A percentile compares a stretch with the other conserved stretches of the same genome.
Evolutionary conservation across 2,329 filamentous ascomycete species (phyloP).

Genomic region (Sporothrix sp.): DNA sequence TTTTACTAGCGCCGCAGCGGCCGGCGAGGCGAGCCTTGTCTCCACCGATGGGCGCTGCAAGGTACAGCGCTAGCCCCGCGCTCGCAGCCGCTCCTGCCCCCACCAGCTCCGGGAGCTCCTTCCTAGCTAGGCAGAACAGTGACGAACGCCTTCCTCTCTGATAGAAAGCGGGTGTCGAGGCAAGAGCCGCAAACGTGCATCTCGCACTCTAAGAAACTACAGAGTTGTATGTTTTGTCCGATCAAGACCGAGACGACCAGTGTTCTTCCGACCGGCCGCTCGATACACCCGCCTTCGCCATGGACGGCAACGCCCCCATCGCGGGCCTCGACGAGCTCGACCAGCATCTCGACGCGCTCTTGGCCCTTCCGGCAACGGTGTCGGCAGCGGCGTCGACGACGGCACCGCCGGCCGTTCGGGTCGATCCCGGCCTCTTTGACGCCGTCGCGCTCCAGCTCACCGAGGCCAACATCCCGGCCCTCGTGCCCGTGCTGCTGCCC

Average conservation of each 20-base stretch:
- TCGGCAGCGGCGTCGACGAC: conserved; percentile 23
- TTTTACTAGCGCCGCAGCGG: background rate
- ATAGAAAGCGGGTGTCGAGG: too few relatives aligned
- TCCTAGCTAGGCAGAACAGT: conserved; percentile 8
- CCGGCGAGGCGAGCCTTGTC: background rate
- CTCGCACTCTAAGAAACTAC: too few relatives aligned
- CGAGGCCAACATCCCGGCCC: conserved; percentile 43
- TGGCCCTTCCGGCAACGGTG: conserved; percentile 15
- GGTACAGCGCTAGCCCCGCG: background rate
- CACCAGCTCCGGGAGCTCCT: background rate
- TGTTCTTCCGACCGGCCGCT: too few relatives aligned
- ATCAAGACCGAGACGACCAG: too few relatives aligned
- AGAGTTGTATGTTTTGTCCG: too few relatives aligned
- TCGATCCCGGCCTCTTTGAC: conserved; percentile 45
- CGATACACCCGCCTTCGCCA: too few relatives aligned
- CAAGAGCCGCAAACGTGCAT: too few relatives aligned
- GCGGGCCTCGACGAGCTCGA: conserved; percentile 45
- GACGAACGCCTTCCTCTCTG: conserved; percentile 5
- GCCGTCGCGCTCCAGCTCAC: conserved; percentile 50
- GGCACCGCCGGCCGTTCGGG: conserved; percentile 24
- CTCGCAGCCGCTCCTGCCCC: background rate
- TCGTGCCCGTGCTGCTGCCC: conserved; percentile 45
- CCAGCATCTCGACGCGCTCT: conserved; percentile 42
- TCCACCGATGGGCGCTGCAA: conserved; percentile 6
- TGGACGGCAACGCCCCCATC: conserved; percentile 34